A percentile compares a stretch with the other conserved stretches of the same genome.
These are phyloP conservation scores for Tolypocladium capitatum DNA, from an alignment of 2,329 filamentous ascomycete genomes.

Conservation along the genomic window DNA sequence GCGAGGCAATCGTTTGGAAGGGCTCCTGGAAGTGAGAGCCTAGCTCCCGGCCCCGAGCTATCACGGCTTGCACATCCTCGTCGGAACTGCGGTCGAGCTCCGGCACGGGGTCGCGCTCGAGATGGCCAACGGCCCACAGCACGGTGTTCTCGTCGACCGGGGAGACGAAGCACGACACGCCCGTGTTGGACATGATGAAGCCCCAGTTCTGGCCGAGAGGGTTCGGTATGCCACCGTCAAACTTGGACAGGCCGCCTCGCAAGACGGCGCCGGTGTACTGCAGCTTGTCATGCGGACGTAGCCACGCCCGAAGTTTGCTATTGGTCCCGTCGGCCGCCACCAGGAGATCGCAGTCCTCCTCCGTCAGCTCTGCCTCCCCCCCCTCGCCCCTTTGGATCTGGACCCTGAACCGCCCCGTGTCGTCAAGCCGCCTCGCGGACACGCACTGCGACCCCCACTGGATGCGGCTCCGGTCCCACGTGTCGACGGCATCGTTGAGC, in stretches of 20 bases:
- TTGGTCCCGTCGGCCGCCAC: constrained; percentile 31
- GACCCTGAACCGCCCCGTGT: constrained; percentile 12
- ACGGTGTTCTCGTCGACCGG: constrained; percentile 26
- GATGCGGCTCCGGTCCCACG: constrained; percentile 7
- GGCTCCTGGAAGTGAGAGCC: constrained; percentile 23
- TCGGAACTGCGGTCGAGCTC: constrained; percentile 5
- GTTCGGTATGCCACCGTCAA: constrained; percentile 18
- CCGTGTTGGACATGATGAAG: constrained; percentile 22
- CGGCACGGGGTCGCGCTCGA: constrained; percentile 9
- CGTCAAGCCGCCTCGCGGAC: constrained; percentile 7
- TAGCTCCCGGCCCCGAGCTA: constrained; percentile 16
- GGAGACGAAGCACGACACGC: constrained; percentile 29
- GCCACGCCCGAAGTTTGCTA: constrained; percentile 23
- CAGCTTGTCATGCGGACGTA: constrained; percentile 26
- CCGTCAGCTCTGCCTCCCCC: background rate
- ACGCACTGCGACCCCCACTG: constrained; percentile 15
- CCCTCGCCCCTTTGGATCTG: constrained; percentile 3
- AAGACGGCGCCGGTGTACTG: constrained; percentile 25
- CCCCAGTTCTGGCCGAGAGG: constrained; percentile 26
- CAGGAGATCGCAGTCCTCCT: constrained; percentile 25
- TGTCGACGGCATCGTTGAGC: constrained; percentile 15
- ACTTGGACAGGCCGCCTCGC: constrained; percentile 23
- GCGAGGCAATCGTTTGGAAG: constrained; percentile 24
- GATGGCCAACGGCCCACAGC: constrained; percentile 29
- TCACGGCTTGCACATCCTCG: constrained; percentile 14